Percentiles rank a stretch among this genome's conserved stretches.
Evolutionary conservation across 2,329 filamentous ascomycete genomes (phyloP).

Genomic region (Sodiomyces alkalinus): DNA sequence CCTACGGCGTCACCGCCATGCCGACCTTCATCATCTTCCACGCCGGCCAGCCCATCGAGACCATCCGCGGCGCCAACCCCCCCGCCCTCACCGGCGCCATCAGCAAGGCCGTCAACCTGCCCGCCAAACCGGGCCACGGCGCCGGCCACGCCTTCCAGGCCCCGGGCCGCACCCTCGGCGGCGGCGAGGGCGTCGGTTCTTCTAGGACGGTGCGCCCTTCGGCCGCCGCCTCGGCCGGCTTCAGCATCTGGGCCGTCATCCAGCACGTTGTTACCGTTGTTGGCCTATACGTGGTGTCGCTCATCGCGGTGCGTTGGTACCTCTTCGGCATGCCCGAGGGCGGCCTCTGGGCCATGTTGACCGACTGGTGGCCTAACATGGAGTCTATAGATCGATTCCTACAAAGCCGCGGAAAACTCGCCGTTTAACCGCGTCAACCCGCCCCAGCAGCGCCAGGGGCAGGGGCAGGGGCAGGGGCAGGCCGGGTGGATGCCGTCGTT

Average conservation of each 20-base stretch:
- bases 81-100: constrained; percentile 62
- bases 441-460: too few species aligned
- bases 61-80: constrained; percentile 69
- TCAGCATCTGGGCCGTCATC: constrained; percentile 28
- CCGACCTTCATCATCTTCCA: constrained; percentile 91
- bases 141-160: constrained; percentile 34
- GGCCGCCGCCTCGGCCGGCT: constrained; percentile 11
- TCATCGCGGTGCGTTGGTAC: constrained; percentile 38
- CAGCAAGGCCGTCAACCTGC: constrained; percentile 48
- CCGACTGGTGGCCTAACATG: constrained; percentile 6
- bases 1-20: constrained; percentile 73
- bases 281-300: constrained; percentile 43
- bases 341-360: constrained; percentile 1
- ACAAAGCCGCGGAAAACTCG: constrained; percentile 44
- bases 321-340: not conserved
- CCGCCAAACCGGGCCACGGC: constrained; percentile 21
- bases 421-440: constrained; percentile 38
- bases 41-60: constrained; percentile 55
- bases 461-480: too few species aligned
- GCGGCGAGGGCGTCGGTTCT: constrained; percentile 12
- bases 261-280: constrained; percentile 38
- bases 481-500: too few species aligned
- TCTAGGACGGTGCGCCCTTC: constrained; percentile 7
- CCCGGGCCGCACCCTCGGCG: constrained; percentile 42
- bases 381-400: constrained; percentile 38